A percentile compares a stretch with the other conserved stretches of the same genome.
These are phyloP conservation scores for Paraconiothyrium brasiliense DNA, from an alignment of 2,329 filamentous ascomycete species.

Conservation along the genomic window DNA sequence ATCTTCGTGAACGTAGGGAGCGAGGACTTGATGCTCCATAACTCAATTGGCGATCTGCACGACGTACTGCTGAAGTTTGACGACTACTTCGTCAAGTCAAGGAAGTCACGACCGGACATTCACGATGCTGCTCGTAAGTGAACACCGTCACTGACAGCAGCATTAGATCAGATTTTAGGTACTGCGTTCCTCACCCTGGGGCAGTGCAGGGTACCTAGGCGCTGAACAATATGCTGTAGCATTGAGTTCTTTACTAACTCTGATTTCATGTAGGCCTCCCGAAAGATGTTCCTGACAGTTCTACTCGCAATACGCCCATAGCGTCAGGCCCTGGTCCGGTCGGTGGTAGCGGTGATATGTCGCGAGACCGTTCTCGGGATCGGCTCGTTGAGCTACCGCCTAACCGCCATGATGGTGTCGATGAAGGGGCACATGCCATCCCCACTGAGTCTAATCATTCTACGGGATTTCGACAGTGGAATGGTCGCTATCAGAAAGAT, in stretches of 20 bases:
- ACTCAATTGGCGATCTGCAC: conserved; percentile 36
- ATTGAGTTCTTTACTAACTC: neutral
- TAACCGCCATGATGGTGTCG: neutral
- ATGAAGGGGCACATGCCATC: neutral
- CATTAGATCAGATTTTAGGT: neutral
- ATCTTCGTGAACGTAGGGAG: conserved; percentile 38
- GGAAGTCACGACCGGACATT: neutral
- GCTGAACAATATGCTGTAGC: neutral
- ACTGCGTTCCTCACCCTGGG: neutral
- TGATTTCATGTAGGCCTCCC: neutral
- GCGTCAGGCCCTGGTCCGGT: neutral
- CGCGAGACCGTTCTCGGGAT: neutral
- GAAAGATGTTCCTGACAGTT: neutral
- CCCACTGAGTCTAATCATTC: neutral
- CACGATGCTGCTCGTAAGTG: neutral
- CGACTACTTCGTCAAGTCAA: conserved; percentile 17
- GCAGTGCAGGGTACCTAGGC: neutral
- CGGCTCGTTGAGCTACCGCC: neutral
- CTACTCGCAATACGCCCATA: neutral
- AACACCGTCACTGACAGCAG: neutral
- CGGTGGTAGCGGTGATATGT: neutral
- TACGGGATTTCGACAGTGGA: neutral
- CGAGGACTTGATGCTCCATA: conserved; percentile 39
- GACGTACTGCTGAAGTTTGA: conserved; percentile 40
- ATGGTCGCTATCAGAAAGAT: neutral